Evolutionary conservation across 306 rosid genomes (phyloP).

Genomic region (Trifolium subterraneum): DNA sequence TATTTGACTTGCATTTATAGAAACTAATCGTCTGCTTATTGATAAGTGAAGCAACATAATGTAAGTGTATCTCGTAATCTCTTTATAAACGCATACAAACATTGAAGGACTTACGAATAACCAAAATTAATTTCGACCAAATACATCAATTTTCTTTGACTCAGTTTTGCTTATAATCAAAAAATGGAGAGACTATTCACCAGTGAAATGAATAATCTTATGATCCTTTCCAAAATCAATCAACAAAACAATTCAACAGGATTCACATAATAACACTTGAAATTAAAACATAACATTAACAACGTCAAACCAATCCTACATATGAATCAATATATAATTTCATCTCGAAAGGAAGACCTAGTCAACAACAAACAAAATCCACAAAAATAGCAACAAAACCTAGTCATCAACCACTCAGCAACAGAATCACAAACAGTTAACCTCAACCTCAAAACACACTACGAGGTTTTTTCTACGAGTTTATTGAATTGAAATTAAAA

Average conservation of each 20-base stretch:
- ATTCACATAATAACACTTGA: neutral
- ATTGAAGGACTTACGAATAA: neutral
- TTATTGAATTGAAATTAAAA: neutral
- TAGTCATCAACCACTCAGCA: neutral
- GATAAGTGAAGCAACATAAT: neutral
- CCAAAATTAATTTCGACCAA: neutral
- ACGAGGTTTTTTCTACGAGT: neutral
- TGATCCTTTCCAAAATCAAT: neutral
- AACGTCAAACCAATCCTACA: neutral
- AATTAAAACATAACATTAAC: conserved; percentile 2
- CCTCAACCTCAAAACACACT: neutral
- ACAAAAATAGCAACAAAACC: neutral
- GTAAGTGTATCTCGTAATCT: neutral
- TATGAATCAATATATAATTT: neutral
- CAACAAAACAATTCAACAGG: neutral
- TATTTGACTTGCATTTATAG: conserved; percentile 13
- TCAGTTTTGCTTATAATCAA: no score
- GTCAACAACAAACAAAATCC: conserved; percentile 1
- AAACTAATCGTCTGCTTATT: neutral
- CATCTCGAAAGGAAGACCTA: neutral
- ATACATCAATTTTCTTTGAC: no score
- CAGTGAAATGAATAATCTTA: conserved; percentile 2
- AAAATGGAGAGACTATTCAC: neutral
- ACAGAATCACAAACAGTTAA: neutral
- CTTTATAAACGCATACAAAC: neutral